A percentile compares a stretch with the other conserved stretches of the same genome.
Evolutionary conservation across 2,329 filamentous ascomycete genomes (phyloP).

Genomic region (Pestalotiopsis sp.): DNA sequence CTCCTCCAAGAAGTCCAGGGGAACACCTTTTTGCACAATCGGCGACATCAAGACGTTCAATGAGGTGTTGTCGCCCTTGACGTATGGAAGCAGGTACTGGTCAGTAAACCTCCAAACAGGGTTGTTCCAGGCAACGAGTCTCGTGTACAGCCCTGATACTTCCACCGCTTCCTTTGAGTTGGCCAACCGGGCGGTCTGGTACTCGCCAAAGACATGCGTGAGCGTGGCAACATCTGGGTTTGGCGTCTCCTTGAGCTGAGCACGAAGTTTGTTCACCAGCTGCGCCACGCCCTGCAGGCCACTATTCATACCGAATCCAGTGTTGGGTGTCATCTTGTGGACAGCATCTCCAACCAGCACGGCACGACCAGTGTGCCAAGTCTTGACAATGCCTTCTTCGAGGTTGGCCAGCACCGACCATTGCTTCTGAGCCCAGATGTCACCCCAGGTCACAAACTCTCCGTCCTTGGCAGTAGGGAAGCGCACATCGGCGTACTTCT

Average conservation of each 20-base stretch:
- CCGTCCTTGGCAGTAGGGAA: conserved; percentile 17
- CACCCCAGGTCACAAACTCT: conserved; percentile 21
- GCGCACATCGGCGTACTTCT: conserved; percentile 25
- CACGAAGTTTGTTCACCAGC: conserved; percentile 26
- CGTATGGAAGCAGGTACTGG: conserved; percentile 14
- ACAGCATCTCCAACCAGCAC: conserved; percentile 36
- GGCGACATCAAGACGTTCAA: conserved; percentile 15
- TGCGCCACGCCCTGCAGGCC: conserved; percentile 28
- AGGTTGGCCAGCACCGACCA: conserved; percentile 27
- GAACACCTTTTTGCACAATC: conserved; percentile 13
- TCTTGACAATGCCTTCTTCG: conserved; percentile 33
- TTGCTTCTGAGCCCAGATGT: conserved; percentile 22
- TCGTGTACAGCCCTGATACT: conserved; percentile 19
- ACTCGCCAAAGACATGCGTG: conserved; percentile 22
- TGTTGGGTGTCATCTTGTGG: conserved; percentile 35
- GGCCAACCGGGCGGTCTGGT: conserved; percentile 20
- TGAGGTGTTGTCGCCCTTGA: conserved; percentile 15
- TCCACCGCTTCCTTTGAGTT: conserved; percentile 21
- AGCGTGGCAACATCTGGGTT: conserved; percentile 18
- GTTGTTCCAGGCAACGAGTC: conserved; percentile 16
- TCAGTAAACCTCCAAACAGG: conserved; percentile 17
- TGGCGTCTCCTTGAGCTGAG: conserved; percentile 14
- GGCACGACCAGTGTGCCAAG: conserved; percentile 30
- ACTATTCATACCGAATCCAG: conserved; percentile 32
- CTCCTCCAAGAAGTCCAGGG: conserved; percentile 15